Base-by-base conservation (phyloP, 2,329 filamentous ascomycete species). In the Colletotrichum plurivorum region DNA sequence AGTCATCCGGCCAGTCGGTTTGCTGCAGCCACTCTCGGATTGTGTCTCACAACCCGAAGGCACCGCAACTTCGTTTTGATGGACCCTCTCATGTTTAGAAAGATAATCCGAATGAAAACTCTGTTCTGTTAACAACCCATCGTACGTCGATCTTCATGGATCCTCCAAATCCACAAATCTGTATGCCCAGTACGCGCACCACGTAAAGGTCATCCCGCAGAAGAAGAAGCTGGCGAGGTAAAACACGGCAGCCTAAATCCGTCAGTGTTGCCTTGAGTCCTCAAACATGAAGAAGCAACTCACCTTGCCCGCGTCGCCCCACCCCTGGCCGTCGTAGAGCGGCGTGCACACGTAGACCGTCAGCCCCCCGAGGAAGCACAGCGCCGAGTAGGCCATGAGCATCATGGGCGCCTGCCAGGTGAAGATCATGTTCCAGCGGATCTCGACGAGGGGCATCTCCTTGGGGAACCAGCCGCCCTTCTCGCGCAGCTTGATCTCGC, bases 361-460 rank as follows among this genome's bases (percentile, higher is more conserved):
- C 36, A 75, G 45, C 4, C 74, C 67, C 9, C 69, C 56, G 4
- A 76, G 52, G 52, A 76, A 76, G 5, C 65, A 71, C 13, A 75
- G 67, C 10, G 74, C 63, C 5, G 74, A 72, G 63, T 76, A 76
- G 3, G 74, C 71, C 45, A 76, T 57, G 9, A 76, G 72, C 75
- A 76, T 76, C 62, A 76, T 74, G 10, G 75, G 74, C 27, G 75
- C 75, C 67, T 76, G 75, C 74, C 75, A 77, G 0, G 75, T 76
- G 55, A 76, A 76, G 1, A 75, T 71, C 75, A 76, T 76, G 20
- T 76, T 76, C 75, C 74, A 76, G 6, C 74, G 70, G n/a, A 76
- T 64, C 16, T 61, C 43, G 2, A 70, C 74, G 45, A 62, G 36
- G 12, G 64, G 69, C 61, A 63, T 68, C 58, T 65, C 62, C 46